Percentiles rank a stretch among this genome's conserved stretches.
These are phyloP conservation scores for Arabis hirsuta DNA, from an alignment of 345 rosid species.

Conservation along the genomic window DNA sequence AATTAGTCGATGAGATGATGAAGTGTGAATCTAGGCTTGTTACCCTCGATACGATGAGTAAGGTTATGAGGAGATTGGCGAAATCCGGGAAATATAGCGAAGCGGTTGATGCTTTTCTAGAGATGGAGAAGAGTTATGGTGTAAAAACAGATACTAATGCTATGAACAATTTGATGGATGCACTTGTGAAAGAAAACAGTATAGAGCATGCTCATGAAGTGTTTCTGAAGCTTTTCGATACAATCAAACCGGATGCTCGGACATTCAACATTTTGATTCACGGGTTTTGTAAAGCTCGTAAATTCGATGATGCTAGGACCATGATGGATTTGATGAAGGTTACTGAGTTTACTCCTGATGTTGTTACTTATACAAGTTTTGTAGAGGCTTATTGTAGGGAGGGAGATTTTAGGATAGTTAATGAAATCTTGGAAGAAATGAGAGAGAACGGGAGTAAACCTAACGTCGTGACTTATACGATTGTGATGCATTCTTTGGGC, in stretches of 20 bases:
- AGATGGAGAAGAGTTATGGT: conserved; percentile 60
- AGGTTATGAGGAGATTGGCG: conserved; percentile 74
- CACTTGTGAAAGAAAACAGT: conserved; percentile 70
- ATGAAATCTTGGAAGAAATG: conserved; percentile 69
- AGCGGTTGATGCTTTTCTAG: conserved; percentile 64
- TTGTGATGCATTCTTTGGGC: conserved; percentile 72
- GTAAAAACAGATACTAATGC: conserved; percentile 51
- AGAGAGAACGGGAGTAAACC: conserved; percentile 63
- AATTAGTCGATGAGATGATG: conserved; percentile 69
- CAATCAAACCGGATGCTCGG: conserved; percentile 39
- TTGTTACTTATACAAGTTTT: conserved; percentile 69
- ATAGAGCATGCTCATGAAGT: conserved; percentile 67
- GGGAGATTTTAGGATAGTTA: conserved; percentile 71
- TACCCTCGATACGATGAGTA: conserved; percentile 63
- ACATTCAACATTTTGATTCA: conserved; percentile 72
- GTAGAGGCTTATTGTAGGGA: conserved; percentile 66
- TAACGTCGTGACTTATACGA: conserved; percentile 63
- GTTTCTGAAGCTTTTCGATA: conserved; percentile 44
- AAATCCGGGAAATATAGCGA: conserved; percentile 56
- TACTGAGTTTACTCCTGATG: conserved; percentile 56
- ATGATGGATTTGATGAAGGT: conserved; percentile 67
- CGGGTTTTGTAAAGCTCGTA: conserved; percentile 80
- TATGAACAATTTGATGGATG: conserved; percentile 71
- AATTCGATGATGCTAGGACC: conserved; percentile 57
- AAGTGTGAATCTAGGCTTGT: conserved; percentile 48